A percentile compares a stretch with the other conserved stretches of the same genome.
Evolutionary conservation across 2,329 filamentous ascomycete genomes (phyloP).

Genomic region (Penicillium brevicompactum): DNA sequence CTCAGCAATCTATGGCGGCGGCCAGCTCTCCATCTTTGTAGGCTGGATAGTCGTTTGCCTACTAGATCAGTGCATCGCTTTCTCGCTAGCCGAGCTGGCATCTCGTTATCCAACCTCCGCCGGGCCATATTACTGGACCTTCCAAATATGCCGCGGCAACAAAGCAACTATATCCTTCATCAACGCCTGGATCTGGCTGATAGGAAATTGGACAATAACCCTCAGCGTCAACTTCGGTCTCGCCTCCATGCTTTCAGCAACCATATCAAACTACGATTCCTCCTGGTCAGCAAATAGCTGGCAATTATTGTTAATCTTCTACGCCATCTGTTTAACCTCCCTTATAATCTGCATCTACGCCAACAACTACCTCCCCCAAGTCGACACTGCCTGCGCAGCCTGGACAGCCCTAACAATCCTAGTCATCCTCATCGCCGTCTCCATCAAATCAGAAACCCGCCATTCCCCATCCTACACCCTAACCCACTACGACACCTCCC

Average conservation of each 20-base stretch:
- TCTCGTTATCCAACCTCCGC: constrained; percentile 56
- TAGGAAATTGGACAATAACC: constrained; percentile 57
- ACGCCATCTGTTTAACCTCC: constrained; percentile 66
- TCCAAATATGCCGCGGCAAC: constrained; percentile 47
- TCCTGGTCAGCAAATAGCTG: constrained; percentile 58
- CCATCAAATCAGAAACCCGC: constrained; percentile 57
- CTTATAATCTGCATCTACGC: constrained; percentile 67
- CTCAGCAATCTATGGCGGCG: constrained; percentile 48
- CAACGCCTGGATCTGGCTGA: constrained; percentile 57
- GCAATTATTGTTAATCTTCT: constrained; percentile 72
- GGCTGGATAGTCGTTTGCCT: constrained; percentile 59
- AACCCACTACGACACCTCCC: constrained; percentile 58
- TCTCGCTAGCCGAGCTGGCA: constrained; percentile 55
- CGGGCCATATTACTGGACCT: constrained; percentile 58
- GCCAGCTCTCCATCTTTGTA: constrained; percentile 58
- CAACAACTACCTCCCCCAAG: constrained; percentile 66
- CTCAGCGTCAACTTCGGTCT: constrained; percentile 60
- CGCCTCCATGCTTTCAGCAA: constrained; percentile 56
- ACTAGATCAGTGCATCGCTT: constrained; percentile 55
- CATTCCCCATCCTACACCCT: constrained; percentile 56
- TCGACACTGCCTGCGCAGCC: constrained; percentile 60
- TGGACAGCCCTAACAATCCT: constrained; percentile 61
- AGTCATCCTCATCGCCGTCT: constrained; percentile 59
- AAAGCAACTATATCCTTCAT: constrained; percentile 55
- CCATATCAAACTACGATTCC: constrained; percentile 57